phyloP scores from a whole-genome alignment of 2,329 filamentous ascomycete genomes.

The Paraphaeosphaeria sporulosa region DNA sequence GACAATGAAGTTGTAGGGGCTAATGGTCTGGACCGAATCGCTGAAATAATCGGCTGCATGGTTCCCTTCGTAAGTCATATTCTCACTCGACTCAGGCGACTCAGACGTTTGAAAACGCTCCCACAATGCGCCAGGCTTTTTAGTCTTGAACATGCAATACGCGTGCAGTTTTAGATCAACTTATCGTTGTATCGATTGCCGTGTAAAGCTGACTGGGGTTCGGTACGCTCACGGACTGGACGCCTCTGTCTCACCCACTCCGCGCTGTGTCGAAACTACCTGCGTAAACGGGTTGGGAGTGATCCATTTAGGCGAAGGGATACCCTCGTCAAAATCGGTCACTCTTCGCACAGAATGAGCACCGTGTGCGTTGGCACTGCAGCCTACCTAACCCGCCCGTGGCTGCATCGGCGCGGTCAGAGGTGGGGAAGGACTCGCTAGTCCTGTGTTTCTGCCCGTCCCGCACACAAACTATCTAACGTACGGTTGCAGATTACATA shows the following conservation, averaged over 20 bases:
- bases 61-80: slow-evolving; percentile 76
- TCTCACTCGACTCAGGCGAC: not conserved
- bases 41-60: slow-evolving; percentile 71
- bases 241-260: not conserved
- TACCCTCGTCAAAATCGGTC: slow-evolving; percentile 23
- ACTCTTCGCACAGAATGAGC: slow-evolving; percentile 22
- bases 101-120: not conserved
- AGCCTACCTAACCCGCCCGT: slow-evolving; percentile 32
- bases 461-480: slow-evolving; percentile 35
- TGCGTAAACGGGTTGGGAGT: slow-evolving; percentile 2
- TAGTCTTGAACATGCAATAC: not conserved
- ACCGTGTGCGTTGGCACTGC: slow-evolving; percentile 44
- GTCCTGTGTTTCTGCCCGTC: slow-evolving; percentile 17
- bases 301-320: not conserved
- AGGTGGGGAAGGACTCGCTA: slow-evolving; percentile 22
- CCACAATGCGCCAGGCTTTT: too few species aligned
- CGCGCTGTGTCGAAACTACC: not conserved
- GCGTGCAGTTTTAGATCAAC: not conserved
- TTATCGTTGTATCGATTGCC: not conserved
- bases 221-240: not conserved
- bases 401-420: slow-evolving; percentile 26
- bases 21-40: slow-evolving; percentile 70
- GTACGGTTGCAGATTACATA: slow-evolving; percentile 54
- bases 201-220: not conserved
- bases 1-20: slow-evolving; percentile 69